These are phyloP conservation scores for Lentinula lateritia DNA, from an alignment of 768 basidiomycete genomes.

Conservation along the genomic window DNA sequence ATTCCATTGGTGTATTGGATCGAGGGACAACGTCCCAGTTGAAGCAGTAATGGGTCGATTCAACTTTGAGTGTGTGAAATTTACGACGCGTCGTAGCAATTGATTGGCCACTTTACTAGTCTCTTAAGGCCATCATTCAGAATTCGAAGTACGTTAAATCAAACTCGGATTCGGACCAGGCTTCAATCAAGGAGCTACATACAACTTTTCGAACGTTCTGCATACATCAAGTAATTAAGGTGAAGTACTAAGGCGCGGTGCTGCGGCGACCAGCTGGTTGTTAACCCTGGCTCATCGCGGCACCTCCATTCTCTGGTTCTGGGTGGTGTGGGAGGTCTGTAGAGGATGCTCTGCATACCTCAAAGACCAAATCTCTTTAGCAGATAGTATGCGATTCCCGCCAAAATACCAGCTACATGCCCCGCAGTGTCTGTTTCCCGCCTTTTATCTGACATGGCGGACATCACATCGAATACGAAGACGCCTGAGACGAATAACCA, in stretches of 20 bases:
- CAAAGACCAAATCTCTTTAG: constrained; percentile 30
- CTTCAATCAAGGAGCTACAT: no score
- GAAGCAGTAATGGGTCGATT: background rate
- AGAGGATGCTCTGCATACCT: constrained; percentile 3
- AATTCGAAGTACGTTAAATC: no score
- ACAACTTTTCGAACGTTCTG: no score
- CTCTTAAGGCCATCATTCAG: no score
- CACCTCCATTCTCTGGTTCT: no score
- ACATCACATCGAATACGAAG: constrained; percentile 55
- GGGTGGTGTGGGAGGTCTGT: no score
- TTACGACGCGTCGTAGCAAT: background rate
- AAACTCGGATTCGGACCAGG: no score
- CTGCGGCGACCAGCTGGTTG: no score
- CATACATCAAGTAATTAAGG: no score
- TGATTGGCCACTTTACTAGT: no score
- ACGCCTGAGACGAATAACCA: constrained; percentile 70
- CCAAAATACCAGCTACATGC: constrained; percentile 63
- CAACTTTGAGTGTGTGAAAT: background rate
- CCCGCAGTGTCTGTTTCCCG: constrained; percentile 28
- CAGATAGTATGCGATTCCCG: constrained; percentile 54
- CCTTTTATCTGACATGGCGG: constrained; percentile 31
- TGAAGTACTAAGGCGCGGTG: no score
- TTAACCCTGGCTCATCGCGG: no score
- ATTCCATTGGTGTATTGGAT: constrained; percentile 38
- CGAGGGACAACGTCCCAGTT: constrained; percentile 9